These are phyloP conservation scores for Ensete ventricosum DNA, from an alignment of 176 grass and related monocot genomes.

Conservation along the genomic window DNA sequence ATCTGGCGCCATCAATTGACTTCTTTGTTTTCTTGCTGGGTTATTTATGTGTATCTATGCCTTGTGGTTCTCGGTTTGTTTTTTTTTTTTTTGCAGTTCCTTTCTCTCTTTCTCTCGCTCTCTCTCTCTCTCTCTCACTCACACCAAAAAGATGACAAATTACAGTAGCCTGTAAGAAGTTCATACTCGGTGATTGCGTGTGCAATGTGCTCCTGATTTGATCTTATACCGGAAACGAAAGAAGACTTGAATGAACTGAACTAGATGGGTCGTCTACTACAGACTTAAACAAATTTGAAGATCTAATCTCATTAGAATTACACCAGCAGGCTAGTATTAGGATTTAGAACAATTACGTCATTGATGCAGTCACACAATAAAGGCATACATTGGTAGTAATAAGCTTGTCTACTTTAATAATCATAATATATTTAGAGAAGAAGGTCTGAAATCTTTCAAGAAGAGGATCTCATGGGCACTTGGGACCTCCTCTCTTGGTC, in stretches of 20 bases:
- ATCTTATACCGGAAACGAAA: too few species aligned
- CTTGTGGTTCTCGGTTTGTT: too few species aligned
- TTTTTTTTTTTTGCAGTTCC: too few species aligned
- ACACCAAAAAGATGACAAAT: not conserved
- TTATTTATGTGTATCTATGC: too few species aligned
- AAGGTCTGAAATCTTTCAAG: conserved; percentile 4
- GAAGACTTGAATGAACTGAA: too few species aligned
- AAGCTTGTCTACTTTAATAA: not conserved
- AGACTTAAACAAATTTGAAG: not conserved
- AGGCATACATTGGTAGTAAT: not conserved
- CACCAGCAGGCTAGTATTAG: not conserved
- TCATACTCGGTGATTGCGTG: not conserved
- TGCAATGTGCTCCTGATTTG: too few species aligned
- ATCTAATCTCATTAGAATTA: not conserved
- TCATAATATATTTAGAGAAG: not conserved
- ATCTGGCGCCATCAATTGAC: too few species aligned
- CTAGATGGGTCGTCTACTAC: too few species aligned
- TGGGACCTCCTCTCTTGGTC: conserved; percentile 19
- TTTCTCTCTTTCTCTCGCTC: not conserved
- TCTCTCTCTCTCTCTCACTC: not conserved
- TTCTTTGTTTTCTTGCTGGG: too few species aligned
- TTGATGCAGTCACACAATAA: not conserved
- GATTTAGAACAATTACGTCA: not conserved
- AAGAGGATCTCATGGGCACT: conserved; percentile 9
- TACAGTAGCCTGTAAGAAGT: not conserved